Conservation (phyloP, 2,329 filamentous ascomycete species). For the Aspergillus candidus region DNA sequence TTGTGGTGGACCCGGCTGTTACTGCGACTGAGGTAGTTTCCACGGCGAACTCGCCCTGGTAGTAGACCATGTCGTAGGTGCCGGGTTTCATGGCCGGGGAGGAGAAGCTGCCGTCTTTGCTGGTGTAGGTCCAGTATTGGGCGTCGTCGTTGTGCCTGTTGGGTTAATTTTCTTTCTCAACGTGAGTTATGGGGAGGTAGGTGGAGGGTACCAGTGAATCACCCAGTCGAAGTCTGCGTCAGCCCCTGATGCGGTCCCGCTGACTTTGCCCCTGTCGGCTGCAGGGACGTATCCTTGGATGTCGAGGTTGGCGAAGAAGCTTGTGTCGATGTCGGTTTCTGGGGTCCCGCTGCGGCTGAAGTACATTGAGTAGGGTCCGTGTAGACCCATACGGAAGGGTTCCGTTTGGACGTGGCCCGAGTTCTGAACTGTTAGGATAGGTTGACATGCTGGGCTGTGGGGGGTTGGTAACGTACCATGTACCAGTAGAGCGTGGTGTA, state of each 20-base stretch:
- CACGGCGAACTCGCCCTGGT: slow-evolving; percentile 54
- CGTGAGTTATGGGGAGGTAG: neutral
- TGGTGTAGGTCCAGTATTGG: slow-evolving; percentile 60
- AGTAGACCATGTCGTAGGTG: slow-evolving; percentile 63
- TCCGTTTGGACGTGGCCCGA: slow-evolving; percentile 60
- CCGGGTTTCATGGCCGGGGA: slow-evolving; percentile 63
- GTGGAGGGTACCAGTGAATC: slow-evolving; percentile 52
- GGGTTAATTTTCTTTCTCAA: neutral
- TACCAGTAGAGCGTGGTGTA: slow-evolving; percentile 60
- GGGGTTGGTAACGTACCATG: too few relatives aligned
- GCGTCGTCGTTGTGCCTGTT: slow-evolving; percentile 49
- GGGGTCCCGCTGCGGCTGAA: slow-evolving; percentile 57
- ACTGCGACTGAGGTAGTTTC: slow-evolving; percentile 47
- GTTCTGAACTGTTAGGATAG: slow-evolving; percentile 40
- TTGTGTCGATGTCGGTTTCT: slow-evolving; percentile 46
- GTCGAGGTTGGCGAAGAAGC: slow-evolving; percentile 55
- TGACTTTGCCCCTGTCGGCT: slow-evolving; percentile 53
- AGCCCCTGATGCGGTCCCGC: slow-evolving; percentile 56
- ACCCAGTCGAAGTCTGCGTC: slow-evolving; percentile 49
- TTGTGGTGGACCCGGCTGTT: slow-evolving; percentile 44
- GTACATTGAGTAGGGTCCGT: slow-evolving; percentile 59
- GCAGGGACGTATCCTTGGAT: slow-evolving; percentile 54
- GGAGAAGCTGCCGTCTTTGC: slow-evolving; percentile 52
- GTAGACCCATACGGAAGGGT: slow-evolving; percentile 55
- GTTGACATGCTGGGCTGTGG: too few relatives aligned